Percentiles rank a stretch among this genome's conserved stretches.
Conservation (phyloP, 1,139 yeast genomes). For the Zhuliangozyma parablackwelliae region DNA sequence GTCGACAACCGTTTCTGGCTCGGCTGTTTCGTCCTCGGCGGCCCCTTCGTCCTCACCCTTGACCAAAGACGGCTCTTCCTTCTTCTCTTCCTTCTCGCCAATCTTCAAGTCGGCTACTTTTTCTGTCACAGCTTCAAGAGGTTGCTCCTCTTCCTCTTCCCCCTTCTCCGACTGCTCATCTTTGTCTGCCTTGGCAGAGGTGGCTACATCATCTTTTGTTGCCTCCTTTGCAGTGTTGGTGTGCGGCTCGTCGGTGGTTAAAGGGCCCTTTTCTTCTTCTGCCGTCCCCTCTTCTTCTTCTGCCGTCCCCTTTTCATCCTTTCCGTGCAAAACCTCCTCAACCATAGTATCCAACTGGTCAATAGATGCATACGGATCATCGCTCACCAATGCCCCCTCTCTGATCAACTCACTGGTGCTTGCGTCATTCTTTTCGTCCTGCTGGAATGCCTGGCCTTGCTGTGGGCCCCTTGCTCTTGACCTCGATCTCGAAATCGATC, state of each 20-base stretch:
- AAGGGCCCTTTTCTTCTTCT: no score
- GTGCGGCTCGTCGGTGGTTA: no score
- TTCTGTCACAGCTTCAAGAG: neutral
- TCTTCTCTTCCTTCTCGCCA: conserved; percentile 3
- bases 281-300: neutral
- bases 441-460: conserved; percentile 12
- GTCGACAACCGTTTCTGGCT: conserved; percentile 5
- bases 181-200: no score
- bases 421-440: conserved; percentile 45
- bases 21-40: neutral
- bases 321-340: conserved; percentile 30
- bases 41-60: conserved; percentile 2
- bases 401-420: conserved; percentile 34
- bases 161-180: no score
- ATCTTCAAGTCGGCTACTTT: conserved; percentile 2
- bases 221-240: neutral
- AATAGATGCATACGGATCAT: conserved; percentile 42
- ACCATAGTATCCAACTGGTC: conserved; percentile 40
- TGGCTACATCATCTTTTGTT: no score
- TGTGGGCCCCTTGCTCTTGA: conserved; percentile 34
- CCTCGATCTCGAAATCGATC: conserved; percentile 61
- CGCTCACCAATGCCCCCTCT: conserved; percentile 46
- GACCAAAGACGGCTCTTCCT: conserved; percentile 8
- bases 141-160: no score
- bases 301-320: conserved; percentile 4